Conservation (phyloP, 768 basidiomycete species). For the Lentinula boryana region DNA sequence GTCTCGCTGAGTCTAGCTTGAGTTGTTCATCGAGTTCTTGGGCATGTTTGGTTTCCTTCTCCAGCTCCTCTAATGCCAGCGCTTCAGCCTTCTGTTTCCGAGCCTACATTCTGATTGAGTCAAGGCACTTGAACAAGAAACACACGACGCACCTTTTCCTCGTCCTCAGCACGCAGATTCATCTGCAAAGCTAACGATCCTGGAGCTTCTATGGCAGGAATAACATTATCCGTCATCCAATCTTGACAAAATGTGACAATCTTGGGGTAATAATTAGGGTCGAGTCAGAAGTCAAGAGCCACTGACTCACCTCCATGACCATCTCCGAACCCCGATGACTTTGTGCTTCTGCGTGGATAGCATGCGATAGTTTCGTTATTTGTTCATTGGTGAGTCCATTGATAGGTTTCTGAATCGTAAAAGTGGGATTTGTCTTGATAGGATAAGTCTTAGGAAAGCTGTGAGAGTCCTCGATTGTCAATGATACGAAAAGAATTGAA, state of each 20-base stretch:
- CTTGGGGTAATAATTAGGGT: conserved; percentile 24
- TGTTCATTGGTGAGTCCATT: conserved; percentile 55
- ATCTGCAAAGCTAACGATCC: conserved; percentile 78
- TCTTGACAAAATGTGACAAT: conserved; percentile 66
- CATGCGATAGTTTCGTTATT: conserved; percentile 47
- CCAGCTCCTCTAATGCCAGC: conserved; percentile 44
- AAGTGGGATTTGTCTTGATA: conserved; percentile 58
- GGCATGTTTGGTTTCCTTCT: conserved; percentile 46
- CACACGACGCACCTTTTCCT: conserved; percentile 44
- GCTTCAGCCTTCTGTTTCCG: conserved; percentile 50
- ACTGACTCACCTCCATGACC: conserved; percentile 61
- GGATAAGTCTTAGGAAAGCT: conserved; percentile 85
- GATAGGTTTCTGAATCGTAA: conserved; percentile 62
- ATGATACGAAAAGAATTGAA: neutral
- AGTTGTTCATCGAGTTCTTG: conserved; percentile 62
- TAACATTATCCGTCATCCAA: conserved; percentile 57
- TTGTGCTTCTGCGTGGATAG: conserved; percentile 62
- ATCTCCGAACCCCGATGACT: conserved; percentile 63
- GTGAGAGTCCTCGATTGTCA: neutral
- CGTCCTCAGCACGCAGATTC: conserved; percentile 65
- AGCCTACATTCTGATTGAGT: conserved; percentile 27
- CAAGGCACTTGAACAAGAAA: neutral
- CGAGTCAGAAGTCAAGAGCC: neutral
- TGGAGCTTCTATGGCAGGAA: conserved; percentile 48
- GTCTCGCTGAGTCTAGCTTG: conserved; percentile 56